These are phyloP conservation scores for Clavispora santaluciae DNA, from an alignment of 805 yeast species.

Conservation along the genomic window DNA sequence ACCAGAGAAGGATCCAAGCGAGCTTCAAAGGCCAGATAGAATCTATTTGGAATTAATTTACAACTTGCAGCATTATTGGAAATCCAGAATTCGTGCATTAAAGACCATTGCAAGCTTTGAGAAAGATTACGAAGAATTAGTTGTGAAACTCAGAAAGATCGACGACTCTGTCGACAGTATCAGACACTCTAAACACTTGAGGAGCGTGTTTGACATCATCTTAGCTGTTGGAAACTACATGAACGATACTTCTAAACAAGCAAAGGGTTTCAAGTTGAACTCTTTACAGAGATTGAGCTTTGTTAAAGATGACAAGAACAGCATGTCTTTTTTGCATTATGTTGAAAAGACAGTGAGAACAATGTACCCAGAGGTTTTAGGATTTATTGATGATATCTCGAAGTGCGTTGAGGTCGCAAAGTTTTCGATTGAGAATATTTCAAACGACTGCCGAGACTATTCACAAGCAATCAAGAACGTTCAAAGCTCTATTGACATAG, in stretches of 20 bases:
- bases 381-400: slow-evolving; percentile 56
- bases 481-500: slow-evolving; percentile 51
- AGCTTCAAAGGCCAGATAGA: slow-evolving; percentile 83
- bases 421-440: slow-evolving; percentile 57
- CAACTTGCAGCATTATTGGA: slow-evolving; percentile 87
- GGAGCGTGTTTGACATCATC: slow-evolving; percentile 58
- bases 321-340: slow-evolving; percentile 68
- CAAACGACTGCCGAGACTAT: slow-evolving; percentile 55
- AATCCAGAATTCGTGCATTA: slow-evolving; percentile 81
- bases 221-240: slow-evolving; percentile 73
- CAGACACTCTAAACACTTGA: slow-evolving; percentile 48
- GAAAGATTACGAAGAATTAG: slow-evolving; percentile 71
- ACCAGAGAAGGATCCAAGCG: slow-evolving; percentile 64
- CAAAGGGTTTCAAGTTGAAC: slow-evolving; percentile 64
- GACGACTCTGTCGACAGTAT: slow-evolving; percentile 58
- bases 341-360: slow-evolving; percentile 64
- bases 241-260: slow-evolving; percentile 67
- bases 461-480: slow-evolving; percentile 47
- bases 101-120: slow-evolving; percentile 65
- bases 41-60: slow-evolving; percentile 77
- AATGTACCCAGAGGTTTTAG: slow-evolving; percentile 60
- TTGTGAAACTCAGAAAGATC: slow-evolving; percentile 56
- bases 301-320: slow-evolving; percentile 65
- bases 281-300: slow-evolving; percentile 67
- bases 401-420: slow-evolving; percentile 53